These are phyloP conservation scores for Xylaria hypoxylon DNA, from an alignment of 2,329 filamentous ascomycete genomes.

Conservation along the genomic window DNA sequence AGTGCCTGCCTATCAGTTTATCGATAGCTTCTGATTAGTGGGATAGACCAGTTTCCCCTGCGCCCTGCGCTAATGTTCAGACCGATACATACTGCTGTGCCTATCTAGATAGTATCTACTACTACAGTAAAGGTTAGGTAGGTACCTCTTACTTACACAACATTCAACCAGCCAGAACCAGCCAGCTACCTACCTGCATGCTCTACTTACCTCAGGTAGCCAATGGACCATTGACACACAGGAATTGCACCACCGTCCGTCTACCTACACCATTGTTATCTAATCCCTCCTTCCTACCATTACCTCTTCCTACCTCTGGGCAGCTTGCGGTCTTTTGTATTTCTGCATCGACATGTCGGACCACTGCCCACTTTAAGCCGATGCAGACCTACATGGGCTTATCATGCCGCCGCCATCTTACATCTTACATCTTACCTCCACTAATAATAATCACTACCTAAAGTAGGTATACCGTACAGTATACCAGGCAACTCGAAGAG, in stretches of 20 bases:
- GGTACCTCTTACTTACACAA: background rate
- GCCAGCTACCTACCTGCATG: too few relatives aligned
- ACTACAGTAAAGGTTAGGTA: too few relatives aligned
- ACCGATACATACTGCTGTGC: constrained; percentile 1
- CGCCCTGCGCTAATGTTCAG: constrained; percentile 11
- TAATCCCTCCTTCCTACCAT: constrained; percentile 1
- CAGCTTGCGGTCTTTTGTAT: background rate
- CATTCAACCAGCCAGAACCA: constrained; percentile 9
- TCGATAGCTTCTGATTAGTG: constrained; percentile 32
- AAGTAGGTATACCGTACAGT: background rate
- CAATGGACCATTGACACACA: constrained; percentile 21
- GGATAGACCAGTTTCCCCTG: background rate
- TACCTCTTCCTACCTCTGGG: background rate
- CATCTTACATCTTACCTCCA: background rate
- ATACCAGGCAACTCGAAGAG: constrained; percentile 23
- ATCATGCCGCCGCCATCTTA: constrained; percentile 19
- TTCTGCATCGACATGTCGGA: constrained; percentile 21
- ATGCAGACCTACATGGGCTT: constrained; percentile 19
- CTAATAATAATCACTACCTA: constrained; percentile 6
- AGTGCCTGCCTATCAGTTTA: constrained; percentile 27
- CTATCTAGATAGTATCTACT: background rate
- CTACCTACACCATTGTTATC: constrained; percentile 14
- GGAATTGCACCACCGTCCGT: background rate
- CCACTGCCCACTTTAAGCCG: constrained; percentile 18
- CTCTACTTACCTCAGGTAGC: too few relatives aligned